Evolutionary conservation across 2,329 filamentous ascomycete species (phyloP), one percentile per base, ranked within the genome.

Genomic region (Pyricularia pennisetigena): DNA sequence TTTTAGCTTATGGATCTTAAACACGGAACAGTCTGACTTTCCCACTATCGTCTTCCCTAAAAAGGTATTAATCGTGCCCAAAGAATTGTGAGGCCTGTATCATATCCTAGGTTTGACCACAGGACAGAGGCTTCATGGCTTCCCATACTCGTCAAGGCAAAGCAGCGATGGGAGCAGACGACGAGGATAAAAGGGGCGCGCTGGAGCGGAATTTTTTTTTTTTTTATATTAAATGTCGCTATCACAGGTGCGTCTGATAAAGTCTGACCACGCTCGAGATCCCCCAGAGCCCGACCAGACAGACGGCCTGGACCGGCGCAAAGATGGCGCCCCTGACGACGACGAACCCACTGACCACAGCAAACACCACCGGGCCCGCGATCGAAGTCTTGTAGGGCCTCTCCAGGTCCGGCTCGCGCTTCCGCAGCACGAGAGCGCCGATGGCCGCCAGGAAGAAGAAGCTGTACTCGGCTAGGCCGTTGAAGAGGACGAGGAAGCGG

Each of bases 371-470:
- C 0, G 86, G 86, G 10, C 87, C 78, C 2, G 82, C 28, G 0
- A 87, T 72, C 16, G 78, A 75, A 0, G 86, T 83, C 73, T 83
- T 84, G 72, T 88, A 89, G 0, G 87, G 86, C 12, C 87, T 76
- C 0, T 78, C 71, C 2, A 89, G 77, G 0, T 77, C 74, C 0
- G 86, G 87, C 73, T 89, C 85, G 1, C 84, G 81, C 68, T 81
- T 81, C 14, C 87, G 82, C 62, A 89, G 75, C 20, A 88, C 76
- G 10, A 88, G 78, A 1, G 85, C 82, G 0, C 86, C 87, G 0
- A 88, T 72, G 0, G 88, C 86, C 0, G 86, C 86, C 32, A 88
- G 79, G 72, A 89, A 87, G 77, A 89, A 89, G 75, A 89, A 89
- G 0, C 86, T 83, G 73, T 86, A 89, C 72, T 87, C 85, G 16